Evolutionary conservation across 2,329 filamentous ascomycete genomes (phyloP).

Genomic region (Lasiodiplodia citricola): DNA sequence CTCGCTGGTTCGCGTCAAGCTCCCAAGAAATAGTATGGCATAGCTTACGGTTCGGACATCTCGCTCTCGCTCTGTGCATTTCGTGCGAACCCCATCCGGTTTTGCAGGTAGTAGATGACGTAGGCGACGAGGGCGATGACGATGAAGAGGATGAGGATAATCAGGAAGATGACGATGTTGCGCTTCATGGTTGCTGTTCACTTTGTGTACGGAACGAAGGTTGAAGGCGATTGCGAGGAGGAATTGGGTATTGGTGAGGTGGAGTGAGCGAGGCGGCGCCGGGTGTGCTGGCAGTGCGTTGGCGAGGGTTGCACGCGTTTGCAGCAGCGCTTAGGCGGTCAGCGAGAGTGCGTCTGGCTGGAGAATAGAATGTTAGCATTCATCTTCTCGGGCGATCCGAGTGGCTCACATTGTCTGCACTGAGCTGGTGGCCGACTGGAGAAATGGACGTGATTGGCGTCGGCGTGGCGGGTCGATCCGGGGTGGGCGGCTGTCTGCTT

Average conservation of each 20-base stretch:
- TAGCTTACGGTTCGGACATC: constrained; percentile 35
- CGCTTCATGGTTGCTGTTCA: constrained; percentile 49
- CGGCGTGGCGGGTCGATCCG: constrained; percentile 5
- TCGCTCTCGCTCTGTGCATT: constrained; percentile 36
- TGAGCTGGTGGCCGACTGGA: constrained; percentile 4
- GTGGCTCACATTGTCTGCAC: background rate
- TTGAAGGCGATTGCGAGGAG: background rate
- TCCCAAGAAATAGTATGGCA: no score
- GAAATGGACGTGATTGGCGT: constrained; percentile 4
- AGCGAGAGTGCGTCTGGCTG: background rate
- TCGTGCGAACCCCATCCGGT: constrained; percentile 38
- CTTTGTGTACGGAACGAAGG: background rate
- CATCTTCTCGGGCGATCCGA: background rate
- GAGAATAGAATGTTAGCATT: background rate
- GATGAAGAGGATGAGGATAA: constrained; percentile 59
- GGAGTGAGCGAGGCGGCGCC: background rate
- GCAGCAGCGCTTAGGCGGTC: background rate
- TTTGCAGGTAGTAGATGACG: constrained; percentile 56
- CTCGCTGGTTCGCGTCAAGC: no score
- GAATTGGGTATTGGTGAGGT: background rate
- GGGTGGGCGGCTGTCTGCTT: background rate
- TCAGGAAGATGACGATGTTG: constrained; percentile 59
- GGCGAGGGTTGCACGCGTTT: background rate
- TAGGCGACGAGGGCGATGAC: constrained; percentile 56
- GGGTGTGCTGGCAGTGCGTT: constrained; percentile 22